phyloP scores from a whole-genome alignment of 2,329 filamentous ascomycete species.

The Aspergillus arachidicola region DNA sequence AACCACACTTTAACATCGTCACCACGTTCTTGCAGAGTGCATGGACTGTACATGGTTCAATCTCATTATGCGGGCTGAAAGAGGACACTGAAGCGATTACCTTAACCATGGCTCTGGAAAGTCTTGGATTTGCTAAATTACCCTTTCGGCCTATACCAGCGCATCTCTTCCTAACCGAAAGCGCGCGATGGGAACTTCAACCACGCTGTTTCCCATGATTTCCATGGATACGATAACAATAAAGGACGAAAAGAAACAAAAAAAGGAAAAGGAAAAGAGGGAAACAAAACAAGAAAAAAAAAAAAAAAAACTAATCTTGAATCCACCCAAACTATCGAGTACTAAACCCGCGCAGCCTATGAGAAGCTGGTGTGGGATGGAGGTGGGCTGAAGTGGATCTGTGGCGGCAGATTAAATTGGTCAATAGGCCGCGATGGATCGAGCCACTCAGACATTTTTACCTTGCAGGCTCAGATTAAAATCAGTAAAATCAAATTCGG shows the following conservation, averaged over 20 bases:
- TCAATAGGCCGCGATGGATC: conserved; percentile 7
- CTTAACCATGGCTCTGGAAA: background rate
- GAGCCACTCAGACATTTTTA: background rate
- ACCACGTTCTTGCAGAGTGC: background rate
- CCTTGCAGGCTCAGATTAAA: conserved; percentile 10
- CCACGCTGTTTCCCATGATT: background rate
- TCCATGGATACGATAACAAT: background rate
- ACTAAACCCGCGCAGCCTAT: conserved; percentile 2
- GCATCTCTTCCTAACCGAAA: background rate
- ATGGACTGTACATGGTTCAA: background rate
- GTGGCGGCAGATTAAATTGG: conserved; percentile 1
- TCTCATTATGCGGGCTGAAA: background rate
- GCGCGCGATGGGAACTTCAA: background rate
- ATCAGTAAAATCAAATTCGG: background rate
- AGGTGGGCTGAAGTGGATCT: conserved; percentile 6
- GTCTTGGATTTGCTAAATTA: background rate
- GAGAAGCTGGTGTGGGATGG: background rate
- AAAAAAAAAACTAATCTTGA: background rate
- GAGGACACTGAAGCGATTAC: background rate
- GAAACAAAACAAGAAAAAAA: too few relatives aligned
- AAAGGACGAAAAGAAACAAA: background rate
- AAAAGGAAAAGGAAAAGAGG: background rate
- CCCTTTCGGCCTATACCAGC: background rate
- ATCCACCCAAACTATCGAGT: background rate
- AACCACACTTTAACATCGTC: background rate